phyloP scores from a whole-genome alignment of 108 stramenopile species.

The Asterionellopsis glacialis region DNA sequence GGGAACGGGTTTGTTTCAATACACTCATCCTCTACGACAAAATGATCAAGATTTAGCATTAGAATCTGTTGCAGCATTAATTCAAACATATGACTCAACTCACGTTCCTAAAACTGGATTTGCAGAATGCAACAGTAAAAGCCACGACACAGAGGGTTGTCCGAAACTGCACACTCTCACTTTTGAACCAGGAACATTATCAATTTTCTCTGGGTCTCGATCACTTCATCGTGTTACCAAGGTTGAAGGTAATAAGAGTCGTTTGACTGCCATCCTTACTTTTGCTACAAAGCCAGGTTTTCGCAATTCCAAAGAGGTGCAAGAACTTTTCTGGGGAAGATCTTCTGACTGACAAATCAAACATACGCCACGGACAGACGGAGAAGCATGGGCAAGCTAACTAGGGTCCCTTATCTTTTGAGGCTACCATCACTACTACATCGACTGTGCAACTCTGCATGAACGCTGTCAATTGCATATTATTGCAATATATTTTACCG shows the following conservation, averaged over 20 bases:
- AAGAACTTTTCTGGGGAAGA: constrained; percentile 40
- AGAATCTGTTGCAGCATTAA: constrained; percentile 6
- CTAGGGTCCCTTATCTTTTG: too few species aligned
- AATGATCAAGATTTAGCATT: constrained; percentile 14
- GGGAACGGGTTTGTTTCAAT: constrained; percentile 38
- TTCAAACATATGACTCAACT: constrained; percentile 10
- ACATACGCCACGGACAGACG: too few species aligned
- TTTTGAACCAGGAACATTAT: constrained; percentile 44
- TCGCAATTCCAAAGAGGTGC: constrained; percentile 20
- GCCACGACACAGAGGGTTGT: neutral
- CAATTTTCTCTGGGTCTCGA: constrained; percentile 36
- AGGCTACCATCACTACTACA: too few species aligned
- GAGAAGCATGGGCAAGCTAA: too few species aligned
- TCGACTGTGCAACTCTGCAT: too few species aligned
- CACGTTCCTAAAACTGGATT: neutral
- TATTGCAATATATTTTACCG: too few species aligned
- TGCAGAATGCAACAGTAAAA: neutral
- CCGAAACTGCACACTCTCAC: constrained; percentile 30
- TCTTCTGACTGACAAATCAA: neutral
- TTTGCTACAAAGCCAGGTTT: constrained; percentile 28
- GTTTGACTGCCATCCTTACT: constrained; percentile 36
- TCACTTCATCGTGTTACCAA: constrained; percentile 39
- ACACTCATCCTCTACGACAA: constrained; percentile 34
- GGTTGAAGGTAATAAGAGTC: constrained; percentile 15
- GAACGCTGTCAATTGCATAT: too few species aligned